Base-by-base conservation (phyloP, 352 stramenopile genomes). In the Globisporangium parvum region DNA sequence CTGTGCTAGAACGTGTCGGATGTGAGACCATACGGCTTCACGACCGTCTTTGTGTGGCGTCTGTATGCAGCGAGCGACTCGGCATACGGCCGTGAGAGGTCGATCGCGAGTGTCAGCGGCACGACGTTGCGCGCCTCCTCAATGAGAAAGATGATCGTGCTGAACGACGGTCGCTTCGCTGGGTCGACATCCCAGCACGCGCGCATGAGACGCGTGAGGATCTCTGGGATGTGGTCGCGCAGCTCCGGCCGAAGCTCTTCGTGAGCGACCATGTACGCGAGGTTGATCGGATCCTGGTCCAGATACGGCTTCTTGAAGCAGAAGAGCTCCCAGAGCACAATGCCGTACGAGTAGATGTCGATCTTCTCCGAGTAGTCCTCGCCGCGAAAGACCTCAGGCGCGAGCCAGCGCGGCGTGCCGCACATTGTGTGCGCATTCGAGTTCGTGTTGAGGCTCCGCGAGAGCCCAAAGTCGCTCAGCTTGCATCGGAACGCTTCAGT, bases 361-460 rank as follows among this genome's bases (percentile, higher is more conserved):
- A 93, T 87, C 67, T 93, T 93, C 55, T 93, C 82, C 39, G 78
- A 88, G 65, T 91, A 93, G 37, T 87, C 77, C 46, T 93, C 80
- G 37, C 82, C 82, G 26, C 80, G 77, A 45, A 90, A 93, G n/a
- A 93, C 79, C 61, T 93, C 82, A 28, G 82, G 82, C 23, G 82
- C 82, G 51, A 91, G 70, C 82, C 82, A 93, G 5, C 80, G 70
- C 10, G 80, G 80, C 4, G 82, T 93, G 6, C 82, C 82, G 41
- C 80, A 93, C 61, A 88, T 85, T 1, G 80, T 90, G 23, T 86
- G 74, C 33, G 80, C 77, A 31, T 87, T 90, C 42, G 71, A 60
- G 55, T 90, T 77, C 41, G 73, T 75, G 59, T 85, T 66, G 28
- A 90, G 72, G 42, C 77, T 88, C 15, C 80, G 69, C 21, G 77